phyloP scores from a whole-genome alignment of 805 yeast genomes.

The Kazachstania africana region DNA sequence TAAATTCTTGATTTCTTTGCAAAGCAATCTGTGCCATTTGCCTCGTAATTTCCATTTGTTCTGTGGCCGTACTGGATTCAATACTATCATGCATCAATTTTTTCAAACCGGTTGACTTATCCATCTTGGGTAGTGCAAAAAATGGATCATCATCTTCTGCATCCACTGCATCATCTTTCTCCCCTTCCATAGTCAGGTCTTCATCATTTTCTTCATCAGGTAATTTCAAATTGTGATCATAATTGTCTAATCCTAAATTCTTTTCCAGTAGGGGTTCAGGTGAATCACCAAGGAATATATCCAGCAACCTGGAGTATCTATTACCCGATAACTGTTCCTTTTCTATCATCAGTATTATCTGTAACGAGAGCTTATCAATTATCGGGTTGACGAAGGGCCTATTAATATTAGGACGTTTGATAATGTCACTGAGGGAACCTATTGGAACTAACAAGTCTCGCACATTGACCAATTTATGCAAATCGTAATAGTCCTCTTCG shows the following conservation, averaged over 20 bases:
- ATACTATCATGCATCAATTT: constrained; percentile 1
- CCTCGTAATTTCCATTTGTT: constrained; percentile 55
- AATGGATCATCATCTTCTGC: constrained; percentile 43
- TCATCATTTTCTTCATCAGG: constrained; percentile 18
- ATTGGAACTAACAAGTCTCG: constrained; percentile 64
- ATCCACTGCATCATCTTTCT: constrained; percentile 2
- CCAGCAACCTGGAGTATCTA: constrained; percentile 57
- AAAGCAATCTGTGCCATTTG: constrained; percentile 67
- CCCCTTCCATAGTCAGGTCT: not conserved
- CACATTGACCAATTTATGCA: constrained; percentile 40
- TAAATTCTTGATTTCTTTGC: constrained; percentile 79
- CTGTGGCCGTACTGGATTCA: constrained; percentile 21
- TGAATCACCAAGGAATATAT: constrained; percentile 79
- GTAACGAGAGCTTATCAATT: constrained; percentile 51
- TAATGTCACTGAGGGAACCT: constrained; percentile 66
- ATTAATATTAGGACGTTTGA: constrained; percentile 55
- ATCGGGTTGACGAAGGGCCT: constrained; percentile 49
- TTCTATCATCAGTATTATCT: constrained; percentile 68
- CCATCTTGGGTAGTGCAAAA: constrained; percentile 44
- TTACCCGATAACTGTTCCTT: constrained; percentile 72
- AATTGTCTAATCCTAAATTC: constrained; percentile 52
- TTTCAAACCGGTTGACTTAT: constrained; percentile 8
- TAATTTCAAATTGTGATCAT: constrained; percentile 47
- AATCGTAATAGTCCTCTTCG: constrained; percentile 29
- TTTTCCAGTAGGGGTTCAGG: constrained; percentile 55